phyloP scores from a whole-genome alignment of 2,329 filamentous ascomycete species.

The Cucurbitaria berberidis region DNA sequence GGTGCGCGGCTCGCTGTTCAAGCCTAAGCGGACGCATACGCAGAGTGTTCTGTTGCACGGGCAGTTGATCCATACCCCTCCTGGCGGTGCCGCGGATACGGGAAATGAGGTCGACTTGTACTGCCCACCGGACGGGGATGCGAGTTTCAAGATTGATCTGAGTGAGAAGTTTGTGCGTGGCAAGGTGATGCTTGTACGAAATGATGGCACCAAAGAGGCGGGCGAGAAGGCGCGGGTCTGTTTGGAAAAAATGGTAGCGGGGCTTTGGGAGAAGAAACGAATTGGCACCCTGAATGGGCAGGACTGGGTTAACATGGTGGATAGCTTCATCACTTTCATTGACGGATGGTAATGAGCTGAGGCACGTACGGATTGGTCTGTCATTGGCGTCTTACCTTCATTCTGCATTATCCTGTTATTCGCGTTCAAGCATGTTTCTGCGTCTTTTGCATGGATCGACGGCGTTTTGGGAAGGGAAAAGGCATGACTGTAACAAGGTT shows the following conservation, averaged over 20 bases:
- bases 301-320: slow-evolving; percentile 46
- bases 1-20: slow-evolving; percentile 44
- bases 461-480: slow-evolving; percentile 3
- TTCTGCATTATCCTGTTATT: neutral
- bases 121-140: slow-evolving; percentile 45
- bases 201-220: slow-evolving; percentile 42
- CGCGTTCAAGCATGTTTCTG: slow-evolving; percentile 15
- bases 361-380: neutral
- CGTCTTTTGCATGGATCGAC: slow-evolving; percentile 5
- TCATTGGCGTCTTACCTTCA: neutral
- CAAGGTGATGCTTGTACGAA: slow-evolving; percentile 38
- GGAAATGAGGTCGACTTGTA: slow-evolving; percentile 26
- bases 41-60: slow-evolving; percentile 28
- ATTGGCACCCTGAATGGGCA: slow-evolving; percentile 38
- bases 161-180: slow-evolving; percentile 46
- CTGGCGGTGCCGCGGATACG: slow-evolving; percentile 12
- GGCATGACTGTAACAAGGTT: neutral
- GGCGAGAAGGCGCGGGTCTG: slow-evolving; percentile 33
- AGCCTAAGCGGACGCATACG: slow-evolving; percentile 34
- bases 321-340: slow-evolving; percentile 43
- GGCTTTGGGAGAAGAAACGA: slow-evolving; percentile 44
- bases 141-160: slow-evolving; percentile 46
- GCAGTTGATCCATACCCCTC: slow-evolving; percentile 28
- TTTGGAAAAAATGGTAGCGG: slow-evolving; percentile 31
- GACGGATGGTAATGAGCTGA: slow-evolving; percentile 31